These are phyloP conservation scores for Naegleria gruberi DNA, from an alignment of 208 protist genomes.

Conservation along the genomic window DNA sequence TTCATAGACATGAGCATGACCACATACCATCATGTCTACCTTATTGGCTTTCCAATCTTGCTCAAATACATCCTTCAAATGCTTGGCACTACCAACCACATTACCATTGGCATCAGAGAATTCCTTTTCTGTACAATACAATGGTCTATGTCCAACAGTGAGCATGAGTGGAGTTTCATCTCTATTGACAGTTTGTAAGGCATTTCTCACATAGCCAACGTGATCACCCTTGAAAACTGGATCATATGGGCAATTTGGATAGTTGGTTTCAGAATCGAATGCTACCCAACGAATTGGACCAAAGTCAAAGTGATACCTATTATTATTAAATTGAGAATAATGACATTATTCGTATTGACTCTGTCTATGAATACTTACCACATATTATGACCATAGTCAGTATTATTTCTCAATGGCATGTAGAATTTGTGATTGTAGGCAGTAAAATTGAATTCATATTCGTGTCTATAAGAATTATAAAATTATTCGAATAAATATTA, in stretches of 20 bases:
- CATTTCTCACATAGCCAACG: conserved; percentile 36
- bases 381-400: neutral
- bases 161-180: conserved; percentile 47
- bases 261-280: conserved; percentile 42
- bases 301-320: conserved; percentile 43
- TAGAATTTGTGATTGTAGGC: neutral
- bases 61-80: conserved; percentile 23
- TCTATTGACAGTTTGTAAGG: conserved; percentile 40
- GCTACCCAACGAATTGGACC: conserved; percentile 46
- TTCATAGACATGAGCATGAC: conserved; percentile 36
- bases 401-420: neutral
- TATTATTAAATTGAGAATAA: no score
- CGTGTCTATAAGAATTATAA: neutral
- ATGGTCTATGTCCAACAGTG: conserved; percentile 43
- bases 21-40: conserved; percentile 27
- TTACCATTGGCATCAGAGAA: conserved; percentile 4
- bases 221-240: neutral
- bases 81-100: neutral
- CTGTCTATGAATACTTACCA: no score
- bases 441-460: neutral
- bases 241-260: conserved; percentile 20
- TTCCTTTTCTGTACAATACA: conserved; percentile 37
- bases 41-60: neutral
- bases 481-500: no score
- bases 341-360: no score